Evolutionary conservation across 805 yeast genomes (phyloP).

Genomic region (Starmerella vitae): DNA sequence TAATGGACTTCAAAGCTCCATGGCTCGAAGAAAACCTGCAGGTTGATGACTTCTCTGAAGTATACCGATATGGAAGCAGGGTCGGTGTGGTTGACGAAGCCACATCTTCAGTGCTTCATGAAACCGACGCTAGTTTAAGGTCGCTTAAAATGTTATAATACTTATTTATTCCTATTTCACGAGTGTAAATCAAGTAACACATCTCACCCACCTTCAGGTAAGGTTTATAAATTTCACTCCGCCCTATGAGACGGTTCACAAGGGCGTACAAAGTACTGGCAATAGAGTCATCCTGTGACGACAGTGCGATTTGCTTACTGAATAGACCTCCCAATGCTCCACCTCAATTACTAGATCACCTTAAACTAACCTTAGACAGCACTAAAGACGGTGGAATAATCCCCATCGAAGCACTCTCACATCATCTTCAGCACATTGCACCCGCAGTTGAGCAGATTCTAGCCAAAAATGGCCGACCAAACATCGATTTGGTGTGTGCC

Average conservation of each 20-base stretch:
- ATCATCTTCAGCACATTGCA: constrained; percentile 54
- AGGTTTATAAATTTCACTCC: too few relatives aligned
- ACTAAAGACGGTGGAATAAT: constrained; percentile 64
- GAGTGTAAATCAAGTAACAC: too few relatives aligned
- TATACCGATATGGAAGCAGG: constrained; percentile 12
- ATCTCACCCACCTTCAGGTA: too few relatives aligned
- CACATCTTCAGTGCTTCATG: background rate
- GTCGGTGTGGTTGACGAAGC: constrained; percentile 3
- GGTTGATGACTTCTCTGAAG: constrained; percentile 19
- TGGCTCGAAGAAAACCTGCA: constrained; percentile 21
- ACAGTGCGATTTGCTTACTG: constrained; percentile 73
- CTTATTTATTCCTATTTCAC: too few relatives aligned
- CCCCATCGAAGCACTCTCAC: constrained; percentile 71
- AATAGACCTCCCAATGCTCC: constrained; percentile 34
- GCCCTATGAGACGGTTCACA: too few relatives aligned
- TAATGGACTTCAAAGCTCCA: constrained; percentile 16
- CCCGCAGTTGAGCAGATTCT: constrained; percentile 37
- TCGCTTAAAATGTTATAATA: too few relatives aligned
- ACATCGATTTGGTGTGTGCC: constrained; percentile 61
- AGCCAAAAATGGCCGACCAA: constrained; percentile 19
- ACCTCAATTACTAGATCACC: constrained; percentile 44
- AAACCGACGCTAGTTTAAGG: too few relatives aligned
- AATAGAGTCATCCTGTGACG: constrained; percentile 90
- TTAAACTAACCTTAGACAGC: constrained; percentile 55
- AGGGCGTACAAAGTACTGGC: constrained; percentile 54